Evolutionary conservation across 495 filamentous ascomycete species (phyloP).

Genomic region (Penicillium desertorum): DNA sequence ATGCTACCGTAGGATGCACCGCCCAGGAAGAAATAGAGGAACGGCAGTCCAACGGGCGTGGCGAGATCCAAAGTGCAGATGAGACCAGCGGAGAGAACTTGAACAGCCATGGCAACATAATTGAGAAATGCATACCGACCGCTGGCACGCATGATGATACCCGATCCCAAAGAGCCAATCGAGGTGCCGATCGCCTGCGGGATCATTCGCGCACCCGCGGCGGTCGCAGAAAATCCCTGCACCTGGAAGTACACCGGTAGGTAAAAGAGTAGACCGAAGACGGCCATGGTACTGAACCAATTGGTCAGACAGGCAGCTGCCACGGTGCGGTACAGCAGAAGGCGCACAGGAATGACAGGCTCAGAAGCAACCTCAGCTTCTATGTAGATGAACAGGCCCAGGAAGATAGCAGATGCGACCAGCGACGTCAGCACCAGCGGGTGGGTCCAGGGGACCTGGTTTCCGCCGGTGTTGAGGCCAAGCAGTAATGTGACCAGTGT

Average conservation of each 20-base stretch:
- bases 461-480: conserved; percentile 83
- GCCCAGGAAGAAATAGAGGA: conserved; percentile 65
- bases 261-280: conserved; percentile 66
- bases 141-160: conserved; percentile 73
- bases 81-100: conserved; percentile 49
- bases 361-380: conserved; percentile 64
- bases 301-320: conserved; percentile 73
- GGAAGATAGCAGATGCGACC: conserved; percentile 59
- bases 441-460: conserved; percentile 80
- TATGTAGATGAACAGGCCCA: conserved; percentile 61
- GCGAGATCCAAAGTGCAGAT: conserved; percentile 55
- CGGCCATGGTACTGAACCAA: conserved; percentile 60
- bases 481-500: conserved; percentile 74
- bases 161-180: conserved; percentile 65
- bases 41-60: conserved; percentile 61
- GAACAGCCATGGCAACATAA: conserved; percentile 50
- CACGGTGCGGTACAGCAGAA: conserved; percentile 73
- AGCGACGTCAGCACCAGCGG: conserved; percentile 72
- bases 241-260: conserved; percentile 82
- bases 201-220: conserved; percentile 69
- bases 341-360: conserved; percentile 80
- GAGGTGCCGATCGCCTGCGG: conserved; percentile 66
- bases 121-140: conserved; percentile 68
- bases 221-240: conserved; percentile 65
- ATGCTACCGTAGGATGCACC: conserved; percentile 75